phyloP scores from a whole-genome alignment of 2,329 filamentous ascomycete species.

The Ophiosphaerella korrae region DNA sequence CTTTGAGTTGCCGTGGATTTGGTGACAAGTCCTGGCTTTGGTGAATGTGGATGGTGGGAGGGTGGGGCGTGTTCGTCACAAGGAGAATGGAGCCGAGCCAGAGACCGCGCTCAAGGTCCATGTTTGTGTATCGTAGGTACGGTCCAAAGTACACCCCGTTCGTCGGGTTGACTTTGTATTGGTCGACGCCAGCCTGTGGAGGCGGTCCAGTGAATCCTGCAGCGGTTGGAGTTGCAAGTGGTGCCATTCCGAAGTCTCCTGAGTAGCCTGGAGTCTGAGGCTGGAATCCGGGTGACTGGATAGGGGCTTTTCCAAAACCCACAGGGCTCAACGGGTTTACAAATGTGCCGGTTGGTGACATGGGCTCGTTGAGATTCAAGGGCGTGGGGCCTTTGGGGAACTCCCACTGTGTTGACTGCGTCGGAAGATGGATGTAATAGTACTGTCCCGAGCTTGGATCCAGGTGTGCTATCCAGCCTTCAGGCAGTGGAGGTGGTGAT shows the following conservation, averaged over 20 bases:
- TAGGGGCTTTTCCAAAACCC: constrained; percentile 61
- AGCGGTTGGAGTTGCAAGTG: constrained; percentile 73
- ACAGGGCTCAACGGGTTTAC: constrained; percentile 49
- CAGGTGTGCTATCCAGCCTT: constrained; percentile 97
- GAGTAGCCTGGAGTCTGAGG: constrained; percentile 84
- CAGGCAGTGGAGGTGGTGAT: constrained; percentile 89
- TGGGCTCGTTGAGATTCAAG: constrained; percentile 79
- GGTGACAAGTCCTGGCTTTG: constrained; percentile 88
- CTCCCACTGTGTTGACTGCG: constrained; percentile 97
- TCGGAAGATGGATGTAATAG: constrained; percentile 96
- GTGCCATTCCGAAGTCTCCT: constrained; percentile 81
- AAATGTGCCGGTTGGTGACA: constrained; percentile 74
- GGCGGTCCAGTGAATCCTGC: constrained; percentile 90
- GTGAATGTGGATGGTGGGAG: constrained; percentile 95
- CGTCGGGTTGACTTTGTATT: constrained; percentile 91
- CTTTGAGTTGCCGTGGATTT: constrained; percentile 84
- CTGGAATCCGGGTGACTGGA: constrained; percentile 82
- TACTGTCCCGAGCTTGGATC: constrained; percentile 97
- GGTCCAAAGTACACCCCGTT: constrained; percentile 99
- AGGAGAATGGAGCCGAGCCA: constrained; percentile 96
- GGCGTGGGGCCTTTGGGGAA: constrained; percentile 96
- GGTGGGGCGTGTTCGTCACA: constrained; percentile 87
- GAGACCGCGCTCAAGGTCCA: constrained; percentile 87
- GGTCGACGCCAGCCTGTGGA: constrained; percentile 83
- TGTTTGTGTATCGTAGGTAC: constrained; percentile 93